Conservation (phyloP, 495 filamentous ascomycete species). For the Filosporella fistucella region DNA sequence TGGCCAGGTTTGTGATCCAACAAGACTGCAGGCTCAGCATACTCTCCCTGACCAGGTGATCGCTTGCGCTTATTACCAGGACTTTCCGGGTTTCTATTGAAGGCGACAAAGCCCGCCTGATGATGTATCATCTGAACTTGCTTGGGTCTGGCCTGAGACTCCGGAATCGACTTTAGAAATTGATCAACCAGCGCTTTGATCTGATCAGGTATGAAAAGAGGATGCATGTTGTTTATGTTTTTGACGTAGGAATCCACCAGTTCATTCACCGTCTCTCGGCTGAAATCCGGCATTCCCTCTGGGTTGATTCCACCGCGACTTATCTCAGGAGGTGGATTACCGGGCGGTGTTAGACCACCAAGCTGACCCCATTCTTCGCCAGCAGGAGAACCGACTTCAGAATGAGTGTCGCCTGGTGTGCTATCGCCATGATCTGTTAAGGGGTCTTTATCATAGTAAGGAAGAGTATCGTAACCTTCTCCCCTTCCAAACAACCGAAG, state of each 20-base stretch:
- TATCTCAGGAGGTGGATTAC: slow-evolving; percentile 15
- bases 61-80: slow-evolving; percentile 56
- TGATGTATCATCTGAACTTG: background rate
- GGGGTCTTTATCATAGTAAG: slow-evolving; percentile 29
- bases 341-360: slow-evolving; percentile 37
- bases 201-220: slow-evolving; percentile 59
- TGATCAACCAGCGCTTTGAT: slow-evolving; percentile 44
- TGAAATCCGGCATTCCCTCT: slow-evolving; percentile 61
- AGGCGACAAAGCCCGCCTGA: slow-evolving; percentile 5
- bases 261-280: slow-evolving; percentile 51
- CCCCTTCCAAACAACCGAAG: slow-evolving; percentile 76
- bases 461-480: slow-evolving; percentile 55
- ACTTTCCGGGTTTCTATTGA: slow-evolving; percentile 23
- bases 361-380: slow-evolving; percentile 36
- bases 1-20: slow-evolving; percentile 31
- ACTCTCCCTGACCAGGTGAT: slow-evolving; percentile 36
- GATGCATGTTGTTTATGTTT: slow-evolving; percentile 85
- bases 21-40: slow-evolving; percentile 16
- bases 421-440: slow-evolving; percentile 28
- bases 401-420: slow-evolving; percentile 28
- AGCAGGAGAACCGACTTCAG: slow-evolving; percentile 44
- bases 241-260: slow-evolving; percentile 69
- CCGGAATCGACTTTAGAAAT: slow-evolving; percentile 32
- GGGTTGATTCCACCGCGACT: slow-evolving; percentile 46
- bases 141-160: slow-evolving; percentile 11